A percentile compares a stretch with the other conserved stretches of the same genome.
These are phyloP conservation scores for Gastrodia elata DNA, from an alignment of 106 monocot genomes.

Conservation along the genomic window DNA sequence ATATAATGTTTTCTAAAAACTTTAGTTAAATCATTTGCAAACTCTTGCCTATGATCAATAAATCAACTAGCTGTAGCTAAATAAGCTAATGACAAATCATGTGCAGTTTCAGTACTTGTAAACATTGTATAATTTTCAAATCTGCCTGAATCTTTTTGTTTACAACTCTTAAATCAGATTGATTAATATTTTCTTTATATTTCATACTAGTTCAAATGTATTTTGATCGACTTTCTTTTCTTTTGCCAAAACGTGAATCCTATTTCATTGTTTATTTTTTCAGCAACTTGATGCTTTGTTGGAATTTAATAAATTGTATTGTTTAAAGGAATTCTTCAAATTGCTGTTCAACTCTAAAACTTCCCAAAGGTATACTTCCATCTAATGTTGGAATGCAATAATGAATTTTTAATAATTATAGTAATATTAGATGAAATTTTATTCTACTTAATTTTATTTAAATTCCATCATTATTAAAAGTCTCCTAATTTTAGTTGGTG, in stretches of 20 bases:
- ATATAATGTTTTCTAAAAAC: too few relatives aligned
- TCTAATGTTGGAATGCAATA: neutral
- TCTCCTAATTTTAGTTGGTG: neutral
- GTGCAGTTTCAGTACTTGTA: too few relatives aligned
- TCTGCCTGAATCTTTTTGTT: neutral
- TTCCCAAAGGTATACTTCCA: neutral
- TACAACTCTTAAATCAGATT: neutral
- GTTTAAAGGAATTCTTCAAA: neutral
- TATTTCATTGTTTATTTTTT: neutral
- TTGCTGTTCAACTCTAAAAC: neutral
- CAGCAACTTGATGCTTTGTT: neutral
- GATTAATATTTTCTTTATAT: neutral
- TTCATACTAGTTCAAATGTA: neutral
- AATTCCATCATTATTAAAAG: neutral
- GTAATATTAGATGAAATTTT: neutral
- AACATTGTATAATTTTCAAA: neutral
- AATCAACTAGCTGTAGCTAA: neutral
- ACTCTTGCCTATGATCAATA: neutral
- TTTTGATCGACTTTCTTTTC: neutral
- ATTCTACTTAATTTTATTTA: neutral
- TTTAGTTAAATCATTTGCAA: neutral
- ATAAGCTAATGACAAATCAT: neutral
- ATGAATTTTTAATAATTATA: neutral
- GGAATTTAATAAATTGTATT: neutral
- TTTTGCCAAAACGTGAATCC: neutral